Evolutionary conservation across 495 filamentous ascomycete species (phyloP).

Genomic region (Trichocladium uniseriatum): DNA sequence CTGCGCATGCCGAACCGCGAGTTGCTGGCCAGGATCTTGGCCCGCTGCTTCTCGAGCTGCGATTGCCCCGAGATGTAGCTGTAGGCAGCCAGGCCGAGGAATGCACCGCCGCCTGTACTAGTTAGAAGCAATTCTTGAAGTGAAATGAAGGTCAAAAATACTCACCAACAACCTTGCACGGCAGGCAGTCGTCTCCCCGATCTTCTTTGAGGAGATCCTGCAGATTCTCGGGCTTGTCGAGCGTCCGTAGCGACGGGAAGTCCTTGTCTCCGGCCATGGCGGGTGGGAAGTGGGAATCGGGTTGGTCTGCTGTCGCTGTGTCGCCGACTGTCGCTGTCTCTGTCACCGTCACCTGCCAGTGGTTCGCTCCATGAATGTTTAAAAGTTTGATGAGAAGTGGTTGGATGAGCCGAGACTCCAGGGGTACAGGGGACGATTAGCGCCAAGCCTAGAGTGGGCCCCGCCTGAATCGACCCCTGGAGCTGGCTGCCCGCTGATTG

Average conservation of each 20-base stretch:
- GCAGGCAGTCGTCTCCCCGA: conserved; percentile 56
- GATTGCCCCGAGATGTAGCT: conserved; percentile 71
- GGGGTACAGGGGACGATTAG: background rate
- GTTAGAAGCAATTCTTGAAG: background rate
- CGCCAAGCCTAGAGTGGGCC: background rate
- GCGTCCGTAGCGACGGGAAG: conserved; percentile 29
- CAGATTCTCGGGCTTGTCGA: conserved; percentile 44
- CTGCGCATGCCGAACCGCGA: conserved; percentile 70
- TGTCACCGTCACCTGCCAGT: background rate
- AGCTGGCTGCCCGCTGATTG: conserved; percentile 6
- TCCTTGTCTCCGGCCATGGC: conserved; percentile 33
- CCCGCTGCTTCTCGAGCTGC: conserved; percentile 62
- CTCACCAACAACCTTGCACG: conserved; percentile 60
- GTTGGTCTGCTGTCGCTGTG: background rate
- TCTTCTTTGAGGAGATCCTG: conserved; percentile 50
- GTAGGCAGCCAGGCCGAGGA: conserved; percentile 83
- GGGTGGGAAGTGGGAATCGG: background rate
- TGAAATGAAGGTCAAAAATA: background rate
- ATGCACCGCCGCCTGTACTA: conserved; percentile 58
- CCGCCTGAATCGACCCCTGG: background rate
- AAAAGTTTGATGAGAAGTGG: too few relatives aligned
- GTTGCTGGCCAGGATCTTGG: conserved; percentile 57
- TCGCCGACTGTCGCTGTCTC: too few relatives aligned
- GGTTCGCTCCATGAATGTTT: too few relatives aligned
- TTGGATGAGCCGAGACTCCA: too few relatives aligned